Conservation (phyloP, 2,329 filamentous ascomycete genomes). For the Alternaria consortialis region DNA sequence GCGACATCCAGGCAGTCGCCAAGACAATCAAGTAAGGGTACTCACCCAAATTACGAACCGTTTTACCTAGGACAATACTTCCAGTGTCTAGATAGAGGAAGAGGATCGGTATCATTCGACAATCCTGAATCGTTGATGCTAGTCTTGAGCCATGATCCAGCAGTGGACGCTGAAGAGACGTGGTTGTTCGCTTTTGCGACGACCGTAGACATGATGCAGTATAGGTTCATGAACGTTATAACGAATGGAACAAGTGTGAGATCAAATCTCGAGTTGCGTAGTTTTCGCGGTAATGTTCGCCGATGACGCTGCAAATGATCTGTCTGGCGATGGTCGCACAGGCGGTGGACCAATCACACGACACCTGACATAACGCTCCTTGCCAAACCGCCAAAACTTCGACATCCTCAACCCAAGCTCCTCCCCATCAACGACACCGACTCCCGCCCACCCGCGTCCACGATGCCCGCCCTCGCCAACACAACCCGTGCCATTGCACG, state of each 20-base stretch:
- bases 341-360: constrained; percentile 11
- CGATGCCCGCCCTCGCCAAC: constrained; percentile 61
- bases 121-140: not conserved
- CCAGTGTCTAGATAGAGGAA: not conserved
- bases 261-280: not conserved
- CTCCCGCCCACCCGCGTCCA: constrained; percentile 45
- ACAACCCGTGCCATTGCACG: constrained; percentile 58
- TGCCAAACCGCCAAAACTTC: constrained; percentile 37
- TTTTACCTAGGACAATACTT: not conserved
- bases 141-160: not conserved
- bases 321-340: constrained; percentile 8
- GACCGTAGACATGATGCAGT: not conserved
- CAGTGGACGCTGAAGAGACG: not conserved
- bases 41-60: not conserved
- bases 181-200: not conserved
- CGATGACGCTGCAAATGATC: constrained; percentile 15
- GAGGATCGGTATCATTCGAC: not conserved
- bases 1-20: constrained; percentile 3
- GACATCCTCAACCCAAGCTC: constrained; percentile 31
- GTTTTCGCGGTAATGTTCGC: not conserved
- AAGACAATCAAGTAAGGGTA: not conserved
- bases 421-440: constrained; percentile 32
- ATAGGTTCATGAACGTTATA: not conserved
- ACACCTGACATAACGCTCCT: constrained; percentile 20
- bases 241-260: not conserved